Conservation (phyloP, 1,284 basidiomycete species). For the Ganoderma multipileum region DNA sequence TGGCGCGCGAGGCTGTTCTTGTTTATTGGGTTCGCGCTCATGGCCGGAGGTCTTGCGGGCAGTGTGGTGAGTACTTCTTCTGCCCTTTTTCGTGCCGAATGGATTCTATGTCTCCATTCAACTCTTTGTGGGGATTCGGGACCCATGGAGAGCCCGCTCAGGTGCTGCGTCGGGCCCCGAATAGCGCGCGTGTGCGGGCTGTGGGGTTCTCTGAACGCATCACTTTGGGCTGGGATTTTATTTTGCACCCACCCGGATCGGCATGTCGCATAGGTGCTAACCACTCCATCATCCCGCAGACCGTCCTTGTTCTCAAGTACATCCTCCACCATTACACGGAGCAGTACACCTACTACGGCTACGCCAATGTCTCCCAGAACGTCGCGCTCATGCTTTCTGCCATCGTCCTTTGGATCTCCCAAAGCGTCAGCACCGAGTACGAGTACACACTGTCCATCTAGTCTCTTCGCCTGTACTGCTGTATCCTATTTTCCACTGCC, state of each 20-base stretch:
- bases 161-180: neutral
- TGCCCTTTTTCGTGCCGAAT: neutral
- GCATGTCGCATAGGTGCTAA: slow-evolving; percentile 1
- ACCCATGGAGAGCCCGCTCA: neutral
- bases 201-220: neutral
- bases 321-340: slow-evolving; percentile 76
- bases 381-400: slow-evolving; percentile 91
- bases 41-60: slow-evolving; percentile 80
- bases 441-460: slow-evolving; percentile 87
- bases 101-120: neutral
- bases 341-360: slow-evolving; percentile 91
- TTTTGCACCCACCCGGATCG: neutral
- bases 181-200: neutral
- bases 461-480: slow-evolving; percentile 12
- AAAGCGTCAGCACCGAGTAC: slow-evolving; percentile 82
- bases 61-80: slow-evolving; percentile 19
- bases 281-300: slow-evolving; percentile 53
- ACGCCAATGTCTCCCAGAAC: slow-evolving; percentile 94
- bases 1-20: slow-evolving; percentile 76
- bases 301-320: slow-evolving; percentile 93
- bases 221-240: neutral
- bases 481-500: slow-evolving; percentile 1
- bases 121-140: neutral
- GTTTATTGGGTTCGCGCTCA: slow-evolving; percentile 95
- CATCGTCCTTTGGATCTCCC: slow-evolving; percentile 87